A percentile compares a stretch with the other conserved stretches of the same genome.
Conservation (phyloP, 441 rosid species). For the Euphorbia schlechtendalii region DNA sequence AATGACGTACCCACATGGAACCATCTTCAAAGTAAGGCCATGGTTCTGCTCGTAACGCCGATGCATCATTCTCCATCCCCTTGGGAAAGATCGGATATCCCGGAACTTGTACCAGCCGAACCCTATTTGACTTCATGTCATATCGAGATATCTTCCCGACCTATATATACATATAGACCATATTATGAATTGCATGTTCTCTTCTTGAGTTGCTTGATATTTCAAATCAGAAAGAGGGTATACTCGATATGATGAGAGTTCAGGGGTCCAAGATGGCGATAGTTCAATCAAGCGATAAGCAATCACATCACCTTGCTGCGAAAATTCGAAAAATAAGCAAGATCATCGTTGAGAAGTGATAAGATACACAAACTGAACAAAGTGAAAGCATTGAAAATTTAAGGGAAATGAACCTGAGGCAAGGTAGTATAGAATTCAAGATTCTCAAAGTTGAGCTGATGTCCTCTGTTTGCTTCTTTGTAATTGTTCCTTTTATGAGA, state of each 20-base stretch:
- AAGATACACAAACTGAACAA: background rate
- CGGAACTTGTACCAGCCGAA: slow-evolving; percentile 48
- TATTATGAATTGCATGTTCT: slow-evolving; percentile 11
- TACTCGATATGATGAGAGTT: slow-evolving; percentile 71
- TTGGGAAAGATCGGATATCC: slow-evolving; percentile 51
- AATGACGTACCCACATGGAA: slow-evolving; percentile 52
- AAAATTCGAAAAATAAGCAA: slow-evolving; percentile 10
- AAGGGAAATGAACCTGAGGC: slow-evolving; percentile 53
- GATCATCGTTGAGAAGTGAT: background rate
- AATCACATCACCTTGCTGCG: slow-evolving; percentile 84
- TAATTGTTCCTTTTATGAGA: slow-evolving; percentile 36
- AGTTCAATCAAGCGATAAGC: slow-evolving; percentile 88
- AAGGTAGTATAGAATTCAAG: slow-evolving; percentile 55
- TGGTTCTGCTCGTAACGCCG: slow-evolving; percentile 34
- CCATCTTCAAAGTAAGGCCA: slow-evolving; percentile 69
- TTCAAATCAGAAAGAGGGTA: slow-evolving; percentile 13
- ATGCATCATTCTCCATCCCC: slow-evolving; percentile 34
- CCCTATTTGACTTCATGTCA: slow-evolving; percentile 48
- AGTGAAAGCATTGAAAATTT: slow-evolving; percentile 5
- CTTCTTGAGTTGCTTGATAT: slow-evolving; percentile 11
- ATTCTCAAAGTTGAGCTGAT: slow-evolving; percentile 49
- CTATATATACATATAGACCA: slow-evolving; percentile 31
- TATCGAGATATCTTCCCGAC: slow-evolving; percentile 68
- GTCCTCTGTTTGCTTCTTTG: slow-evolving; percentile 34
- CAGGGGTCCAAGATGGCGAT: slow-evolving; percentile 89